Percentiles rank a stretch among this genome's conserved stretches.
Conservation (phyloP, 179 eudicot genomes). For the Beta lomatogona region DNA sequence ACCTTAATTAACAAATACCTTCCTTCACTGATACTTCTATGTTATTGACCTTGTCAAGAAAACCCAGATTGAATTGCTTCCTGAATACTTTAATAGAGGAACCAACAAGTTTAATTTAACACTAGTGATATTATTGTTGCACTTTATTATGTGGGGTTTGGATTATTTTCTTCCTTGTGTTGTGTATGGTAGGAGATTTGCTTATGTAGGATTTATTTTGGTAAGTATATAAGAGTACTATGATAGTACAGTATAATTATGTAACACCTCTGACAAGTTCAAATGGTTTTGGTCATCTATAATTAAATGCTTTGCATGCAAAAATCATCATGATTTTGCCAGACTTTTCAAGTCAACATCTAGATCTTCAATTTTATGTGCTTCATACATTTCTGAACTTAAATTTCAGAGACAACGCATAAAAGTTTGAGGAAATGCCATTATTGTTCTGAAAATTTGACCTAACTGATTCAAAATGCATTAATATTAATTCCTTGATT, state of each 20-base stretch:
- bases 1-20: slow-evolving; percentile 10
- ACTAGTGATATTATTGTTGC: neutral
- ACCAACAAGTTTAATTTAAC: neutral
- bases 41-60: neutral
- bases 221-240: neutral
- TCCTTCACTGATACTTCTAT: neutral
- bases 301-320: slow-evolving; percentile 16
- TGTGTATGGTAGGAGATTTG: neutral
- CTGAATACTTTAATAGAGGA: neutral
- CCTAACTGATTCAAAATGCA: neutral
- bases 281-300: slow-evolving; percentile 14
- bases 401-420: slow-evolving; percentile 5
- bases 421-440: slow-evolving; percentile 14
- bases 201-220: neutral
- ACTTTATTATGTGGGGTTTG: slow-evolving; percentile 6
- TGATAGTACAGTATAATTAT: neutral
- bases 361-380: slow-evolving; percentile 14
- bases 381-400: neutral
- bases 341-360: slow-evolving; percentile 27
- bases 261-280: slow-evolving; percentile 4
- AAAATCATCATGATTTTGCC: slow-evolving; percentile 11
- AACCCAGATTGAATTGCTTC: neutral
- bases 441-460: no score
- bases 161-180: neutral
- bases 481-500: no score